Base-by-base conservation (phyloP, 2,329 filamentous ascomycete species). In the Ramichloridium luteum region DNA sequence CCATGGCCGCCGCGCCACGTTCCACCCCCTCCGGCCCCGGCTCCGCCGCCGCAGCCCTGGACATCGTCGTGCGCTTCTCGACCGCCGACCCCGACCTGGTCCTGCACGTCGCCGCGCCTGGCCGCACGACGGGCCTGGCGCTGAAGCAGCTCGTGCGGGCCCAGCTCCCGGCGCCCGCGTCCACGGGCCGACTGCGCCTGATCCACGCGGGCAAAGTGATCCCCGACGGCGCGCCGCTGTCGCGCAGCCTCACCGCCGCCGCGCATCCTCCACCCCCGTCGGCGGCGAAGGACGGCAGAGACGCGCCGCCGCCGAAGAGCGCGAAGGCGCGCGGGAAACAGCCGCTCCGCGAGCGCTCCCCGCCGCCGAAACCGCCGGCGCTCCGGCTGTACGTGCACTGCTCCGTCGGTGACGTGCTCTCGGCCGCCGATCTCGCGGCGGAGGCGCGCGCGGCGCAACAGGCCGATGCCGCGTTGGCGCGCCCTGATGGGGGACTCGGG, bases 191-290 rank as follows among this genome's bases (percentile, higher is more conserved):
- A 20, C 72, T 96, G 17, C 83, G 88, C 37, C 74, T 98, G 42
- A 94, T 96, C 54, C 77, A 93, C 56, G 74, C 82, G 30, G 90
- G 90, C 39, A 85, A 82, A 51, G 79, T 93, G 37, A 75, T 96
- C 30, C 69, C 77, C 43, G 86, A 94, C 55, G 60, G 65, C 20
- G 68, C 72, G 6, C 69, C 80, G 4, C 66, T 98, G 15, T 67
- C 72, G 36, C 60, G 68, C 20, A 79, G 78, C 1, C 65, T 96
- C 28, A 74, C 72, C 37, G 60, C 79, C 1, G 68, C 74, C 0
- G 62, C 70, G 0, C n/a, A n/a, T n/a, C 67, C 72, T 0, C 70
- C 72, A 1, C 68, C 41, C 42, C 64, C 48, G 30, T 49, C 53
- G 10, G 49, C 51, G 31, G 31, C 43, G 22, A 47, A 55, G 34